Conservation (phyloP, 2,329 filamentous ascomycete species). For the Endocalyx cinctus region DNA sequence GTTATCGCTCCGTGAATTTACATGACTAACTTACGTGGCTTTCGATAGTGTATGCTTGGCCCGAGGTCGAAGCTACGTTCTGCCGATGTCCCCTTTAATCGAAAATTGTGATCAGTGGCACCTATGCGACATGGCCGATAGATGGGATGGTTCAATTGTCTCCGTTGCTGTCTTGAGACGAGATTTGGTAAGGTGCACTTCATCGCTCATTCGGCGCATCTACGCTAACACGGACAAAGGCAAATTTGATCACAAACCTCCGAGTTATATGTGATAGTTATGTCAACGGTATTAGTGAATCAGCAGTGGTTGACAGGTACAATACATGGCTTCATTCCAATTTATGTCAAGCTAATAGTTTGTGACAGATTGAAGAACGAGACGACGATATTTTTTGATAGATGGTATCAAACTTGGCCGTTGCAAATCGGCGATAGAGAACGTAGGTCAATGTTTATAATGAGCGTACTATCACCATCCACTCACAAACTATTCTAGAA, state of each 20-base stretch:
- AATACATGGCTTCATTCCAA: too few species aligned
- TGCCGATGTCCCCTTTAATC: slow-evolving; percentile 62
- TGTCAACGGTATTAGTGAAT: slow-evolving; percentile 43
- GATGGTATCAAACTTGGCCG: slow-evolving; percentile 43
- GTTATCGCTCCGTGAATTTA: background rate
- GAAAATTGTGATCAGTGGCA: slow-evolving; percentile 69
- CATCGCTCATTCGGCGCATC: too few species aligned
- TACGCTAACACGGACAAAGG: too few species aligned
- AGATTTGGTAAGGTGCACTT: slow-evolving; percentile 56
- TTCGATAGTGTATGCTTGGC: slow-evolving; percentile 58
- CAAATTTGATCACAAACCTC: slow-evolving; percentile 53
- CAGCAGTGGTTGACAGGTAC: slow-evolving; percentile 48
- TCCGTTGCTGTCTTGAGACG: slow-evolving; percentile 67
- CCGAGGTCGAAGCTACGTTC: slow-evolving; percentile 62
- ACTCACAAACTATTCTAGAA: too few species aligned
- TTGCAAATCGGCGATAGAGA: slow-evolving; percentile 42
- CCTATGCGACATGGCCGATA: slow-evolving; percentile 55
- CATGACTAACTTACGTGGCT: slow-evolving; percentile 13
- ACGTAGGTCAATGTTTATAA: too few species aligned
- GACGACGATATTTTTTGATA: slow-evolving; percentile 28
- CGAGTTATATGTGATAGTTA: slow-evolving; percentile 57
- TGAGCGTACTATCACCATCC: too few species aligned
- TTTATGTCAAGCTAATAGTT: slow-evolving; percentile 2
- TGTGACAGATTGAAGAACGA: slow-evolving; percentile 24
- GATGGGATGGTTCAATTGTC: slow-evolving; percentile 65